Evolutionary conservation across 805 yeast species (phyloP), one percentile per base, ranked within the genome.

Genomic region (Lachancea fermentati): DNA sequence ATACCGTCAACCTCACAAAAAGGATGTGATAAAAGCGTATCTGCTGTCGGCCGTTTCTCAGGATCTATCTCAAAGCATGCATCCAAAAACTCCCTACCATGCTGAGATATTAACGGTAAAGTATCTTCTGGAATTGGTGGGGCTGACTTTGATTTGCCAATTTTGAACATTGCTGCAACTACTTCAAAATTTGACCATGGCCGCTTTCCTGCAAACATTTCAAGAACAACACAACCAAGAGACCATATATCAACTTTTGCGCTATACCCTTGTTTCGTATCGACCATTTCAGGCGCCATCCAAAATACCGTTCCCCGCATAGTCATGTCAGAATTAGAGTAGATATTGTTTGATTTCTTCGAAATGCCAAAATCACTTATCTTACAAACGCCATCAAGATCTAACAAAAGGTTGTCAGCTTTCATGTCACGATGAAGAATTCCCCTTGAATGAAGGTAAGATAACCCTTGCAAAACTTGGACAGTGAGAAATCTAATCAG

Each of bases 221-320:
- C 98, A 38, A 93, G 61, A 18, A 93, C 94, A 33, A 93, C 96
- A 68, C 99, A 93, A 1, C 99, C 99, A 17, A 91, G 63, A 0
- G 97, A 89, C 99, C 99, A 93, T 30, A 93, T 89, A 63, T 93
- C 99, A 17, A 93, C 88, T 63, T 93, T 93, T 15, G 98, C 98
- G 67, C 95, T 86, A 60, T 93, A 93, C 0, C 98, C 98, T 58
- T 83, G 93, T 48, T 80, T 80, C 43, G 86, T 87, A 58, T 88
- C 91, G 37, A 93, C 88, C 48, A 94, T 96, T 58, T 93, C 99
- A 0, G 99, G 99, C 1, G 99, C 99, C 98, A 93, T 93, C 98
- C 98, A 93, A 61, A 89, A 93, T 1, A 94, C 87, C 0, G 98
- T 89, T 17, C 99, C 99, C 63, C 94, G 96, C 95, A 86, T 87